Evolutionary conservation across 768 basidiomycete genomes (phyloP).

Genomic region (Crassisporium funariophilum): DNA sequence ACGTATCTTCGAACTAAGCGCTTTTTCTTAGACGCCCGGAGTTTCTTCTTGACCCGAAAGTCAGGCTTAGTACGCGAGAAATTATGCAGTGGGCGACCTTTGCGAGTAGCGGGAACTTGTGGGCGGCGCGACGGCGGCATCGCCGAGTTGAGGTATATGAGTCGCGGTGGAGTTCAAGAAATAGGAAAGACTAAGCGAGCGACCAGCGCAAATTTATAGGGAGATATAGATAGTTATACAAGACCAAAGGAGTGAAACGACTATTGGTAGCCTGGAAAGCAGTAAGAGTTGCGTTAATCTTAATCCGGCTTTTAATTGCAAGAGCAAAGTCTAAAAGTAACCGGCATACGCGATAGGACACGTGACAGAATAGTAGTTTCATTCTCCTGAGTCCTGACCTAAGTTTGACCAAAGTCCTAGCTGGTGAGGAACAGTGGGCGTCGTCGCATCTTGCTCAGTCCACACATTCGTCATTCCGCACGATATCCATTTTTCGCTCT

Average conservation of each 20-base stretch:
- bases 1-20: constrained; percentile 23
- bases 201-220: constrained; percentile 16
- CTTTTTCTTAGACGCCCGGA: constrained; percentile 16
- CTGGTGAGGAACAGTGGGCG: too few species aligned
- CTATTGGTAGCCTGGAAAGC: neutral
- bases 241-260: neutral
- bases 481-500: constrained; percentile 6
- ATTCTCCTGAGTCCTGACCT: too few species aligned
- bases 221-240: neutral
- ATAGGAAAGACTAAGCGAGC: constrained; percentile 4
- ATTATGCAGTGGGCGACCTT: constrained; percentile 11
- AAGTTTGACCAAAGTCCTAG: too few species aligned
- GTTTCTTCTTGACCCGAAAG: constrained; percentile 9
- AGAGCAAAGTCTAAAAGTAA: too few species aligned
- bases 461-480: too few species aligned
- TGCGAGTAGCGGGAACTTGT: constrained; percentile 10
- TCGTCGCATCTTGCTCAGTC: too few species aligned
- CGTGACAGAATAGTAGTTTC: too few species aligned
- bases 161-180: constrained; percentile 1
- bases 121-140: constrained; percentile 1
- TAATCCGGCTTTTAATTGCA: too few species aligned
- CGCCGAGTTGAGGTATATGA: neutral
- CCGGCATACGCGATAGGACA: too few species aligned
- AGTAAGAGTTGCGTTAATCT: neutral
- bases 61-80: constrained; percentile 4